A percentile compares a stretch with the other conserved stretches of the same genome.
These are phyloP conservation scores for Hypericum androsaemum DNA, from an alignment of 345 rosid genomes.

Conservation along the genomic window DNA sequence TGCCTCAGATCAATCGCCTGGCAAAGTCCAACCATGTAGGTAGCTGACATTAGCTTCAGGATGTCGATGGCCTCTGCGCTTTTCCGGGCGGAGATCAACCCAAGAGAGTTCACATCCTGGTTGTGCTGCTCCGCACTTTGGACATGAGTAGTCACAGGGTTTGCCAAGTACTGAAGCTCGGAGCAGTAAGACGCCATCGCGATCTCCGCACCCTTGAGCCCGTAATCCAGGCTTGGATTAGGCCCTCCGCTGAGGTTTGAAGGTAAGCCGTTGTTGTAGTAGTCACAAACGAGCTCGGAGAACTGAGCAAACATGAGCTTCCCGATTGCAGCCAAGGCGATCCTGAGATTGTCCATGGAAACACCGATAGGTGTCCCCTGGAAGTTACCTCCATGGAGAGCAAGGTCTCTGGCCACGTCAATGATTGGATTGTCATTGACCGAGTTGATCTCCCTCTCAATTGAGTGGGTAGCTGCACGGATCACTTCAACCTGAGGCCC, in stretches of 20 bases:
- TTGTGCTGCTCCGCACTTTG: conserved; percentile 50
- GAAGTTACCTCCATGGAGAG: conserved; percentile 49
- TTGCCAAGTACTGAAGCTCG: conserved; percentile 43
- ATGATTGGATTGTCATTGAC: conserved; percentile 45
- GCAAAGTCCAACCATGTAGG: conserved; percentile 43
- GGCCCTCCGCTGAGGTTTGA: conserved; percentile 40
- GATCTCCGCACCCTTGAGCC: conserved; percentile 44
- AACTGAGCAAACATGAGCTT: conserved; percentile 48
- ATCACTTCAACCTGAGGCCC: conserved; percentile 46
- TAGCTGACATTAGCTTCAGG: conserved; percentile 39
- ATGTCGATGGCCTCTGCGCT: conserved; percentile 43
- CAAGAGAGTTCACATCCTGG: conserved; percentile 46
- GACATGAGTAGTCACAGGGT: conserved; percentile 41
- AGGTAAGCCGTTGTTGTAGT: conserved; percentile 50
- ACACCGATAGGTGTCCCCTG: conserved; percentile 52
- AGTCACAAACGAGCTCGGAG: conserved; percentile 41
- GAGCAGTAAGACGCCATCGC: conserved; percentile 49
- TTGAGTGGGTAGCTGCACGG: conserved; percentile 33
- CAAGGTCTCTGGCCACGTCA: conserved; percentile 31
- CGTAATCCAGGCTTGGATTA: conserved; percentile 45
- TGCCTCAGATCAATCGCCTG: conserved; percentile 44
- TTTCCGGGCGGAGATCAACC: conserved; percentile 37
- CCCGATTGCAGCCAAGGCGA: conserved; percentile 42
- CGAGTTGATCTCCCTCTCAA: conserved; percentile 43
- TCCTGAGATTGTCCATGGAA: conserved; percentile 46